These are phyloP conservation scores for Tieghemostelium lacteum DNA, from an alignment of 78 protist species.

Conservation along the genomic window DNA sequence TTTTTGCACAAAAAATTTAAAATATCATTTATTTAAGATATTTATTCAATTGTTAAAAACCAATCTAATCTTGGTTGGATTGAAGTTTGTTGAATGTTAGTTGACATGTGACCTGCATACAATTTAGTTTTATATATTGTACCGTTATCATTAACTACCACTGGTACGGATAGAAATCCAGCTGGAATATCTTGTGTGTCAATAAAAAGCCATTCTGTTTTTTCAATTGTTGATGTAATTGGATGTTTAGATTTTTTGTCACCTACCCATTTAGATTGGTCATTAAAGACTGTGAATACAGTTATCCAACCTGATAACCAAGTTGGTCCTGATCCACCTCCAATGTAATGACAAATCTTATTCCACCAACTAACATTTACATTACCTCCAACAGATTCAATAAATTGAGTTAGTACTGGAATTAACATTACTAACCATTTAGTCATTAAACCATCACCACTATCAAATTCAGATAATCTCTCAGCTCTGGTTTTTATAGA, in stretches of 20 bases:
- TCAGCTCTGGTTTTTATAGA: not conserved
- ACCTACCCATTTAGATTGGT: not conserved
- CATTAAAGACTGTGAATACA: constrained; percentile 42
- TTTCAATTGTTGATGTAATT: not conserved
- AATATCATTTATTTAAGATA: not conserved
- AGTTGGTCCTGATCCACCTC: constrained; percentile 23
- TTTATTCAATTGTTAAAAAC: too few species aligned
- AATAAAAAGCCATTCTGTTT: not conserved
- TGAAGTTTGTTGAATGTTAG: not conserved
- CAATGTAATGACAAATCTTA: constrained; percentile 8
- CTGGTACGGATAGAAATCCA: not conserved
- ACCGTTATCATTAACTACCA: not conserved
- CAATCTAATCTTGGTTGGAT: not conserved
- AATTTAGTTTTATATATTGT: not conserved
- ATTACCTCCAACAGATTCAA: constrained; percentile 16
- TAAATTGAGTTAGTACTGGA: constrained; percentile 42
- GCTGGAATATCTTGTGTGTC: not conserved
- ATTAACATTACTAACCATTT: constrained; percentile 56
- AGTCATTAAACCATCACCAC: constrained; percentile 19
- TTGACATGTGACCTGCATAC: not conserved
- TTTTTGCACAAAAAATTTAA: too few species aligned
- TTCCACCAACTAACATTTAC: constrained; percentile 47
- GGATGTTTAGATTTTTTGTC: not conserved
- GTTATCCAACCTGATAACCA: constrained; percentile 72
- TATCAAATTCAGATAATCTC: constrained; percentile 26